Base-by-base conservation (phyloP, 2,329 filamentous ascomycete species). In the Calonectria henricotiae region DNA sequence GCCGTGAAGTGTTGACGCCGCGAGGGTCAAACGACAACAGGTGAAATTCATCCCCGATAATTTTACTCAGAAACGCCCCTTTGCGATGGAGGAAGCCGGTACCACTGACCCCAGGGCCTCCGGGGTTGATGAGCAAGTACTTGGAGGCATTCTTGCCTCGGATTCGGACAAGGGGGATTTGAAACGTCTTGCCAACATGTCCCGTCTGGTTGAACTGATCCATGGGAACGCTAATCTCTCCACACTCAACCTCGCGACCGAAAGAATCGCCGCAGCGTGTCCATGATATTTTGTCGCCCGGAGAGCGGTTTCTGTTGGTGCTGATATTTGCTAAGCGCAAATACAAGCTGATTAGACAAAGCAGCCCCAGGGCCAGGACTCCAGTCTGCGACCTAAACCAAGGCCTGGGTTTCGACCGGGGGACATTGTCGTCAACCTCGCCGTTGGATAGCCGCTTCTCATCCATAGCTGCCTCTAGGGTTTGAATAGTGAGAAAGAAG, bases 1-100 rank as follows among this genome's bases (percentile, higher is more conserved):
- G 80, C 0, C 63, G 65, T 1, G 80, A 81, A 1, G 69, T 65
- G 54, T 77, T 77, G n/a, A 87, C 78, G 4, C 85, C 86, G 5
- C 86, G 84, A 0, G 86, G 85, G 70, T 87, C 86, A 62, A 87
- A 88, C 0, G 81, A 81, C 1, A 88, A 67, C 0, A 88, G 73
- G 70, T 88, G 85, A 65, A 85, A 86, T 1, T 78, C 80, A 47
- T 86, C 85, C 11, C 85, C 85, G 0, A 81, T 70, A 4, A 81
- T 74, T 7, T 72, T 73, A 63, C 76, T 82, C 5, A 87, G 73
- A 15, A 78, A 73, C 9, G 79, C 78, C 13, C 84, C 85, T 5
- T 72, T 68, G 11, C 79, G 74, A 44, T 81, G 76, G 1, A 87
- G 49, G 43, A 83, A 81, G 2, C 78, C 73, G 13, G 83, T 72